Base-by-base conservation (phyloP, 2,329 filamentous ascomycete genomes). In the Aspergillus clavatus region DNA sequence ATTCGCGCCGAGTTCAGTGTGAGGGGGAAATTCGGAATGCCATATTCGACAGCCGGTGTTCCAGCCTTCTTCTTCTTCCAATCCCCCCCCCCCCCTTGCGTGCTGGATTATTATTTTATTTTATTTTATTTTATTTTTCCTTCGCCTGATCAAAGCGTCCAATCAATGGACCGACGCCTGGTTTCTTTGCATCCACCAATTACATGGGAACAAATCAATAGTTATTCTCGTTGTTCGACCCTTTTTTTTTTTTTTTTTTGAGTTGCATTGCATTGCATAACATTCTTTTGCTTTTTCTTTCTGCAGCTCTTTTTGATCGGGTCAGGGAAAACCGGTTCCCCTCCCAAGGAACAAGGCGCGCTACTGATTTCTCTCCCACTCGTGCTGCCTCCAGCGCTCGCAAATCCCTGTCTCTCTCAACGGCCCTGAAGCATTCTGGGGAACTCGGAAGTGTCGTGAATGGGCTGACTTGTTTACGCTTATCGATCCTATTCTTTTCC, bases 241-340 rank as follows among this genome's bases (percentile, higher is more conserved):
- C n/a, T n/a, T n/a, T n/a, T n/a, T n/a, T n/a, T n/a, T n/a, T 42
- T 49, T 6, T 10, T 3, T 18, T 35, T 46, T 53, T 52, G 45
- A 51, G 55, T 57, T 57, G 45, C 55, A 57, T 56, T 55, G 52
- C 55, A 55, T 56, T 51, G 52, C 55, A 55, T 56, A 50, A 45
- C 53, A 53, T 51, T 48, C 43, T 35, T 42, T 42, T 53, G 37
- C 23, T 50, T 41, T 35, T 39, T 38, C 40, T 42, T 48, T 46
- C 45, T 45, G 31, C 43, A 40, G 29, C 41, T 33, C 36, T 48
- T 47, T 35, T 21, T 21, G n/a, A 11, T 10, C 16, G 11, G 10
- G 7, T 4, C 14, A 18, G 10, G n/a, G 7, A 14, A 29, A 29
- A 31, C 7, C 14, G 18, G 14, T n/a, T 33, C n/a, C n/a, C n/a